A percentile compares a stretch with the other conserved stretches of the same genome.
Evolutionary conservation across 352 stramenopile genomes (phyloP).

Genomic region (Phytophthora brassicae): DNA sequence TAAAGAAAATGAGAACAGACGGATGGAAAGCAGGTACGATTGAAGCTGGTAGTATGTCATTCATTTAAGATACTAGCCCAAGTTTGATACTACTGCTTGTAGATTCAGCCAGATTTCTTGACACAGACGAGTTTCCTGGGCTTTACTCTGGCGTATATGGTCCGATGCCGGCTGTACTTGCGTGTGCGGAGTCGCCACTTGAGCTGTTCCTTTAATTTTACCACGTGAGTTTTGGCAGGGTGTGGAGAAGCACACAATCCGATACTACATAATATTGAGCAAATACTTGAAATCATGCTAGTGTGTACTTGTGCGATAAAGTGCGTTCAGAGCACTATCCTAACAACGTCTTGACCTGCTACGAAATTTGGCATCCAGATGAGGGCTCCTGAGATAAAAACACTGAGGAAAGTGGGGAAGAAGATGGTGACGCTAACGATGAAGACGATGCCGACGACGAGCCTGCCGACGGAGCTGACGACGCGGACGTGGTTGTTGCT

Average conservation of each 20-base stretch:
- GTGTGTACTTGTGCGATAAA: constrained; percentile 11
- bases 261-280: neutral
- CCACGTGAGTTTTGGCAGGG: constrained; percentile 9
- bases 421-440: too few relatives aligned
- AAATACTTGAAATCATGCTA: neutral
- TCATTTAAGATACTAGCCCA: neutral
- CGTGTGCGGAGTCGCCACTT: too few relatives aligned
- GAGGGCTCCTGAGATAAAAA: neutral
- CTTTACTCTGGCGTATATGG: neutral
- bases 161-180: neutral
- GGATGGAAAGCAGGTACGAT: neutral
- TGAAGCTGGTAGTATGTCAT: neutral
- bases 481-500: too few relatives aligned
- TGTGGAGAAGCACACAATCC: constrained; percentile 1
- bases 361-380: constrained; percentile 3
- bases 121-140: neutral
- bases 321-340: neutral
- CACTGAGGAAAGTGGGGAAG: neutral
- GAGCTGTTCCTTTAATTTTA: constrained; percentile 11
- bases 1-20: neutral
- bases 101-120: neutral
- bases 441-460: neutral
- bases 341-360: neutral
- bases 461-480: neutral
- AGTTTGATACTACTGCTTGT: neutral